Evolutionary conservation across 805 yeast species (phyloP), one percentile per base, ranked within the genome.

Genomic region (Saturnispora zaruensis): DNA sequence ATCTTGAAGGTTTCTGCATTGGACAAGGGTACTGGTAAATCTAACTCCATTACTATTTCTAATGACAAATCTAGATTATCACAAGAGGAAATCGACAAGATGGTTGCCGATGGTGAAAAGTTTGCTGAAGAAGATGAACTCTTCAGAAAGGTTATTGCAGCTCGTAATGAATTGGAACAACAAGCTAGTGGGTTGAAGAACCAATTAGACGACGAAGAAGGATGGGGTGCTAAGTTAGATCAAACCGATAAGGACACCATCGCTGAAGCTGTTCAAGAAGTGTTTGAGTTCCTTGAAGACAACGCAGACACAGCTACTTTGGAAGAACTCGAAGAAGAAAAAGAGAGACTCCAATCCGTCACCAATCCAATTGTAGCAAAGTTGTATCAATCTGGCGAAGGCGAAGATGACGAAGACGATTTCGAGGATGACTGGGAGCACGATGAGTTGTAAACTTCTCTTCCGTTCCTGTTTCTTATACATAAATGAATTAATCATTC

Each of bases 51-150:
- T 65, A 87, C 96, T 50, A 89, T 89, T 66, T 85, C 88, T 62
- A 89, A 89, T 64, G 96, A 89, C 71, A 87, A 87, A 76, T 96
- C 96, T 63, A 86, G 97, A 77, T 78, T 89, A 64, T 77, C 91
- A 24, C 84, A 87, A 74, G 96, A 90, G 55, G 96, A 89, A 56
- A 90, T 91, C 62, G 97, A 91, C 63, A 87, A 91, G 73, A 91
- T 91, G 96, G 96, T 91, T 56, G 93, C 82, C 65, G 98, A 91
- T 66, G 97, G 97, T 60, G 98, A 89, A 72, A 84, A 86, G 73
- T 91, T 73, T 63, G 96, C 95, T 58, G 88, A 86, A 61, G 95
- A 89, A 70, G 98, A 91, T 71, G 83, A 82, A 59, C 82, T 78
- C 60, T 76, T 87, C 53, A 85, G 90, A 66, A 79, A 79, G 54